These are phyloP conservation scores for Phytopythium montanum DNA, from an alignment of 352 stramenopile genomes.

Conservation along the genomic window DNA sequence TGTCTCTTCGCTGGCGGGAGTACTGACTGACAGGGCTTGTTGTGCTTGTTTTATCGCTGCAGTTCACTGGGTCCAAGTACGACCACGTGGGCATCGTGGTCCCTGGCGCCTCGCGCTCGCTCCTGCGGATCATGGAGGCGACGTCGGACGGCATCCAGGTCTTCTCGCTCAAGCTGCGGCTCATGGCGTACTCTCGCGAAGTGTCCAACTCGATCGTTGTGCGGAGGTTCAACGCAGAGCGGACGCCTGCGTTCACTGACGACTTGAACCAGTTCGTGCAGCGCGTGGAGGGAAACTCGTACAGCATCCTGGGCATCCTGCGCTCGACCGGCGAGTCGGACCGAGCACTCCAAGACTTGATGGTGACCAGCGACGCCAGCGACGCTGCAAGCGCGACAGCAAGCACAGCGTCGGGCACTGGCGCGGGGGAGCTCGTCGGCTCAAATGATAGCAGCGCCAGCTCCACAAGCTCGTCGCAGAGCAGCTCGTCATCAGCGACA, in stretches of 20 bases:
- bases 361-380: not conserved
- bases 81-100: conserved; percentile 83
- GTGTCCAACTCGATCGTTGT: conserved; percentile 82
- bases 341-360: conserved; percentile 10
- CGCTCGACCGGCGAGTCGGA: conserved; percentile 51
- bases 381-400: not conserved
- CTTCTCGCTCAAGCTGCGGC: conserved; percentile 68
- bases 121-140: conserved; percentile 77
- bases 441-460: conserved; percentile 7
- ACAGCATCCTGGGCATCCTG: conserved; percentile 80
- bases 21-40: not conserved
- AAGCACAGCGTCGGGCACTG: not conserved
- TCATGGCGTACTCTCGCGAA: conserved; percentile 78
- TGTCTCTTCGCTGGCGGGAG: too few relatives aligned
- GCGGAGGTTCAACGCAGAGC: conserved; percentile 41
- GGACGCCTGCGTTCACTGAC: conserved; percentile 36
- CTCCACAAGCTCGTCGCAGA: conserved; percentile 17
- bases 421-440: not conserved
- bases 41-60: not conserved
- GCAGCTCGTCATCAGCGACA: conserved; percentile 11
- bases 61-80: conserved; percentile 76
- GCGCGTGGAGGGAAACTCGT: conserved; percentile 74
- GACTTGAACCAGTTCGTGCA: conserved; percentile 53
- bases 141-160: conserved; percentile 79
- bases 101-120: conserved; percentile 44